Evolutionary conservation across 192 early-diverging fungal species (phyloP).

Genomic region (Coemansia sp.): DNA sequence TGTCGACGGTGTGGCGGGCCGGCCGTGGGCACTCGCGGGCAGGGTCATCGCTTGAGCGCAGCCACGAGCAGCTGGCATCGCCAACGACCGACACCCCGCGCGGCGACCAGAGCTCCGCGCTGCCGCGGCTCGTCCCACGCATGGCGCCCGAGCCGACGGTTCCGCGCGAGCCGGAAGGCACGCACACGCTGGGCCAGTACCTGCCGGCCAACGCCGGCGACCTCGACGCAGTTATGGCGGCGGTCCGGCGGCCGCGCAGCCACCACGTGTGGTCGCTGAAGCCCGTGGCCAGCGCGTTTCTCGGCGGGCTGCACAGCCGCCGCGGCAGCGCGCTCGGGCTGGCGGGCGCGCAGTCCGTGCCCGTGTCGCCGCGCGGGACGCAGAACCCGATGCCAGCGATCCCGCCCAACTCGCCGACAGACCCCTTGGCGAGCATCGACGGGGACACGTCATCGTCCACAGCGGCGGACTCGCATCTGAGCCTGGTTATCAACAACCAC

Average conservation of each 20-base stretch:
- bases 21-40: neutral
- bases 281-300: constrained; percentile 4
- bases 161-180: neutral
- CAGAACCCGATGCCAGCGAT: neutral
- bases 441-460: neutral
- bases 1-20: constrained; percentile 5
- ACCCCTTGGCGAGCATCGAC: no score
- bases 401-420: constrained; percentile 1
- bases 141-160: constrained; percentile 17
- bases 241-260: neutral
- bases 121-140: constrained; percentile 9
- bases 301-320: neutral
- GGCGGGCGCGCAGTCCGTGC: constrained; percentile 9
- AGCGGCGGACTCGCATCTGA: neutral
- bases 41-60: no score
- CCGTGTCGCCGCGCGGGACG: neutral
- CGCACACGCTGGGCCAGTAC: neutral
- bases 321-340: neutral
- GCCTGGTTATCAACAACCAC: neutral
- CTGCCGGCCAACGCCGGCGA: neutral
- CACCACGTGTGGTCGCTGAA: neutral
- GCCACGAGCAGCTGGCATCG: constrained; percentile 11
- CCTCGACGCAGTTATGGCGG: neutral
- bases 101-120: neutral
- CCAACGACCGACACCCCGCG: constrained; percentile 16